phyloP scores from a whole-genome alignment of 495 filamentous ascomycete genomes.

The Polyplosphaeria fusca region DNA sequence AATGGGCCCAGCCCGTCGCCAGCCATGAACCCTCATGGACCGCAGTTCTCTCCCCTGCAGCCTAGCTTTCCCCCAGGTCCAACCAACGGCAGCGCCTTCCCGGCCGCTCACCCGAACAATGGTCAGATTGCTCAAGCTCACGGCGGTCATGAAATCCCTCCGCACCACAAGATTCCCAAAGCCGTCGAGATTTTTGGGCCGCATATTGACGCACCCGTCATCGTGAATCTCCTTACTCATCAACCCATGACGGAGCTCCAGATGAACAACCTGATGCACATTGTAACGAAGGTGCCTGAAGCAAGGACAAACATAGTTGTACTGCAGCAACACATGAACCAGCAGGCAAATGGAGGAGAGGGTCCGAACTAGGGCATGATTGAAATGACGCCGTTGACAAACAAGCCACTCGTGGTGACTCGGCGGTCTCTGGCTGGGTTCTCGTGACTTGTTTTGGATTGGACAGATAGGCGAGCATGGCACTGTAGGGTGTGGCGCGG shows the following conservation, averaged over 20 bases:
- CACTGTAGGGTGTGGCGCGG: too few relatives aligned
- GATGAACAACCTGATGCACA: slow-evolving; percentile 35
- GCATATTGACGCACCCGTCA: slow-evolving; percentile 31
- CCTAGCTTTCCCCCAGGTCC: slow-evolving; percentile 7
- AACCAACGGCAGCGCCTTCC: slow-evolving; percentile 8
- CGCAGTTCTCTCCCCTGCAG: slow-evolving; percentile 11
- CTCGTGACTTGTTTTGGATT: too few relatives aligned
- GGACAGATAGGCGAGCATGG: too few relatives aligned
- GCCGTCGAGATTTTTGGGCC: slow-evolving; percentile 34
- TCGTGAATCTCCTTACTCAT: slow-evolving; percentile 26
- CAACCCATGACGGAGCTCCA: slow-evolving; percentile 27
- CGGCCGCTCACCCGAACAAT: neutral
- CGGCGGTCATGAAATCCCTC: neutral
- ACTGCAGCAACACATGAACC: slow-evolving; percentile 25
- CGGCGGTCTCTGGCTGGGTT: too few relatives aligned
- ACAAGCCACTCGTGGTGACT: too few relatives aligned
- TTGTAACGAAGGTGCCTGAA: slow-evolving; percentile 34
- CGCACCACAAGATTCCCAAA: slow-evolving; percentile 20
- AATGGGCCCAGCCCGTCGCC: slow-evolving; percentile 15
- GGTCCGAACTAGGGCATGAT: too few relatives aligned
- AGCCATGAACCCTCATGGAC: slow-evolving; percentile 16
- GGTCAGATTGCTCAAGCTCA: slow-evolving; percentile 1
- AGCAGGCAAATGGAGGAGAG: too few relatives aligned
- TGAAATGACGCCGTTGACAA: too few relatives aligned
- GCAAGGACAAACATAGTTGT: slow-evolving; percentile 33